phyloP scores from a whole-genome alignment of 2,329 filamentous ascomycete genomes.

The Penicillium verrucosum region DNA sequence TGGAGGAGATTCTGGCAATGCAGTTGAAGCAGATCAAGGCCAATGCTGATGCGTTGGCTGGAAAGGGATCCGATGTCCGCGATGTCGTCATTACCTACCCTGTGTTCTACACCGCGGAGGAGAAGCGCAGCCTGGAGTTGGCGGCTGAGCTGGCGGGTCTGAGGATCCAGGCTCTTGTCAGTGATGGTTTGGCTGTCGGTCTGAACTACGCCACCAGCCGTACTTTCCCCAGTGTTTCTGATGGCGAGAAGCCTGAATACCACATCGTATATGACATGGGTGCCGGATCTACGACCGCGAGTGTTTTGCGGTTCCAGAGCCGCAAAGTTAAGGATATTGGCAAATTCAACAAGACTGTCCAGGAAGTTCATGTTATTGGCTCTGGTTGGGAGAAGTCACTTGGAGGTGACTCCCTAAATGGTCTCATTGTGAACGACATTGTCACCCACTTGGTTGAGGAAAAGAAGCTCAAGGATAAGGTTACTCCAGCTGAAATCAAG shows the following conservation, averaged over 20 bases:
- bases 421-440: conserved; percentile 86
- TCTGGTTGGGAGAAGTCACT: conserved; percentile 85
- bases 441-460: conserved; percentile 72
- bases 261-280: conserved; percentile 98
- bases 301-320: conserved; percentile 84
- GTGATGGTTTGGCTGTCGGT: conserved; percentile 86
- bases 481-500: conserved; percentile 49
- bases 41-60: conserved; percentile 82
- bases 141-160: conserved; percentile 86
- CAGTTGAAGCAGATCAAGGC: conserved; percentile 85
- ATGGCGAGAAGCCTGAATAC: conserved; percentile 82
- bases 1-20: conserved; percentile 96
- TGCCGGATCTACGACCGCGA: conserved; percentile 88
- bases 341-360: conserved; percentile 92
- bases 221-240: conserved; percentile 78
- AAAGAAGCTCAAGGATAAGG: conserved; percentile 49
- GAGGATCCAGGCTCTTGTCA: conserved; percentile 78
- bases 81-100: conserved; percentile 88
- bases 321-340: conserved; percentile 85
- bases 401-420: conserved; percentile 85
- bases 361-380: conserved; percentile 88
- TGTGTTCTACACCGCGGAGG: conserved; percentile 82
- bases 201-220: conserved; percentile 92
- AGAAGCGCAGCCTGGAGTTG: conserved; percentile 79
- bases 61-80: conserved; percentile 67